Base-by-base conservation (phyloP, 257 asterid genomes). In the Salvia miltiorrhiza region DNA sequence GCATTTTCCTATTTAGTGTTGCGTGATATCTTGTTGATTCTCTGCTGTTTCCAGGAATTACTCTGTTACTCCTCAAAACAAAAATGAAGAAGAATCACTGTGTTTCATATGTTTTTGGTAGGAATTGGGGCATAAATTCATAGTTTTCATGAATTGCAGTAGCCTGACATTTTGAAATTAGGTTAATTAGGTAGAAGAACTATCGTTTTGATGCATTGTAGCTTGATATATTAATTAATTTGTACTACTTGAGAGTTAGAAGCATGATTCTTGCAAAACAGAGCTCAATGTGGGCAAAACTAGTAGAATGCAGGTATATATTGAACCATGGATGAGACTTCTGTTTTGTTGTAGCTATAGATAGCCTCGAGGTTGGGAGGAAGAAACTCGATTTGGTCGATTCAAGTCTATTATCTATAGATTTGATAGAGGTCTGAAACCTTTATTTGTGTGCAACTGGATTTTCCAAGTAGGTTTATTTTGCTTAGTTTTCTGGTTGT, bases 401-500 rank as follows among this genome's bases (percentile, higher is more conserved):
- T 69, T 60, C 37, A 21, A 43, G 40, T 10, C 32, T 28, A 14
- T 40, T n/a, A 32, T 66, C 56, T 8, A 28, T 19, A 7, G 54
- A 33, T 30, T 13, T 69, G 49, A 43, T n/a, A n/a, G n/a, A n/a
- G n/a, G n/a, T n/a, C n/a, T n/a, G n/a, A n/a, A n/a, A n/a, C n/a
- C n/a, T n/a, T n/a, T n/a, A n/a, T n/a, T n/a, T n/a, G n/a, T n/a
- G 24, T 7, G n/a, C 6, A 19, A 63, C n/a, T 43, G 28, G 50
- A 24, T 43, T 44, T 33, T 11, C 48, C 2, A 24, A 55, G 54
- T 37, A 30, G 24, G 23, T 16, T 74, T 44, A 61, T 66, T 45
- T 40, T 56, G 60, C 60, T 17, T 65, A 26, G 63, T 44, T 69
- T 47, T 20, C 13, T 74, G 44, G 33, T 78, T 80, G 60, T 52